phyloP scores from a whole-genome alignment of 257 asterid species.

The Solanum bulbocastanum region DNA sequence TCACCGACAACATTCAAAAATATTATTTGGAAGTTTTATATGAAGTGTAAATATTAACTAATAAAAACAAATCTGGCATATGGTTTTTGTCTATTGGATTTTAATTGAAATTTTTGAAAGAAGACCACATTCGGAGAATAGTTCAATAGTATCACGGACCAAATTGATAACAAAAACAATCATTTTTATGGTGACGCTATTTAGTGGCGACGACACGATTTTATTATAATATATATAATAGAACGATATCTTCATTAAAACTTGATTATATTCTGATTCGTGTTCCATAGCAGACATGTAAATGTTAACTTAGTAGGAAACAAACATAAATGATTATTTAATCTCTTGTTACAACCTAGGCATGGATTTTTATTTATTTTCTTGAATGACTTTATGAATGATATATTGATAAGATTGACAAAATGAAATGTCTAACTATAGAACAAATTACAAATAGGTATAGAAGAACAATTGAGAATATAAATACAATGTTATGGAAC shows the following conservation, averaged over 20 bases:
- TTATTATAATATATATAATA: too few species aligned
- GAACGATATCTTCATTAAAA: accelerated
- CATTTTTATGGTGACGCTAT: not conserved
- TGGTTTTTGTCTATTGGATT: not conserved
- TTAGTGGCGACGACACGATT: too few species aligned
- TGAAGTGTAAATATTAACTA: not conserved
- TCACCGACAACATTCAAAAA: not conserved
- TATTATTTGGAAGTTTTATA: not conserved
- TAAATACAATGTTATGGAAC: not conserved
- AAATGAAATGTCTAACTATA: not conserved
- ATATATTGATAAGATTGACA: not conserved
- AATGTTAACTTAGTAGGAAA: not conserved
- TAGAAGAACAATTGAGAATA: not conserved
- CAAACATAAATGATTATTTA: not conserved
- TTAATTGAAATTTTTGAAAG: not conserved
- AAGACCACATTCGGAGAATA: not conserved
- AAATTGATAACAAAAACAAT: not conserved
- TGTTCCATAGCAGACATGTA: not conserved
- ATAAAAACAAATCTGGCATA: not conserved
- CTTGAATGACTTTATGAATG: not conserved
- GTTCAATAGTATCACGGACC: not conserved
- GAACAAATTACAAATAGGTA: not conserved
- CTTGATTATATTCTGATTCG: too few species aligned
- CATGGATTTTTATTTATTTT: not conserved
- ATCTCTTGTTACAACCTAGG: not conserved